Evolutionary conservation across 805 yeast species (phyloP).

Genomic region (Wickerhamomyces strasburgensis): DNA sequence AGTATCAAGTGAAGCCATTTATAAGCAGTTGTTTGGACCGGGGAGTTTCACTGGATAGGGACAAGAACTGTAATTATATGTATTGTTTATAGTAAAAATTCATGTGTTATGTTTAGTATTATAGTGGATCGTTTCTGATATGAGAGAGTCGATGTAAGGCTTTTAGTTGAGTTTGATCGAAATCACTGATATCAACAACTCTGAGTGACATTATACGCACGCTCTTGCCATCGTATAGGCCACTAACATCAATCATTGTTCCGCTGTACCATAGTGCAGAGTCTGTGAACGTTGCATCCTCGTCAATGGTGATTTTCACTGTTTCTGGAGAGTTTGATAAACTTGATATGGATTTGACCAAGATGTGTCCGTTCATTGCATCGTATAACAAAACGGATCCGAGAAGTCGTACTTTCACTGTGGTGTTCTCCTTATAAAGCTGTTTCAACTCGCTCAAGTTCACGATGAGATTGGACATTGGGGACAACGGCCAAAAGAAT

Average conservation of each 20-base stretch:
- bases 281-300: conserved; percentile 7
- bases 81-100: no score
- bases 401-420: conserved; percentile 18
- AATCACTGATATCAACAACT: conserved; percentile 7
- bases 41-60: conserved; percentile 10
- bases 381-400: conserved; percentile 20
- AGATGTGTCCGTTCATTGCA: conserved; percentile 10
- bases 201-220: conserved; percentile 8
- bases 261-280: conserved; percentile 19
- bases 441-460: conserved; percentile 5
- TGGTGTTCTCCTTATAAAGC: conserved; percentile 9
- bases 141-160: conserved; percentile 8
- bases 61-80: background rate
- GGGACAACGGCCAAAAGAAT: no score
- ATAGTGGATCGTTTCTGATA: conserved; percentile 8
- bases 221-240: conserved; percentile 14
- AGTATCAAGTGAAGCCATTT: conserved; percentile 53
- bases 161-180: conserved; percentile 2
- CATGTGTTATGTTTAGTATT: no score
- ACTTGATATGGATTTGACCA: conserved; percentile 12
- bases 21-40: conserved; percentile 58
- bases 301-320: conserved; percentile 12
- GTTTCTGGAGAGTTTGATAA: conserved; percentile 7
- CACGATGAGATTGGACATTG: conserved; percentile 16
- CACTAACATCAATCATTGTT: conserved; percentile 16